Evolutionary conservation across 805 yeast genomes (phyloP).

Genomic region (Isabelozyma pseudorhagii): DNA sequence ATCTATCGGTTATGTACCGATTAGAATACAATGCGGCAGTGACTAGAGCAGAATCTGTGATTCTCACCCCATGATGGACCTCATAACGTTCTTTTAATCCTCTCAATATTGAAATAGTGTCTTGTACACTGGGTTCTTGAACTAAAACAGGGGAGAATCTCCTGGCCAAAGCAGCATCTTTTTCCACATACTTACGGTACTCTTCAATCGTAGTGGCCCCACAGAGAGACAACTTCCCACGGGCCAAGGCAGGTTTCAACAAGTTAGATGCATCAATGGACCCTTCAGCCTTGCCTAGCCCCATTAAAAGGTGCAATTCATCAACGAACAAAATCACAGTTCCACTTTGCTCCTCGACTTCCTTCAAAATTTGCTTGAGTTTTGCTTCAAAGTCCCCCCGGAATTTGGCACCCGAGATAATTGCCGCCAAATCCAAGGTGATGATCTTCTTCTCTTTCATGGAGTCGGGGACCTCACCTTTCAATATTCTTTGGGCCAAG

Average conservation of each 20-base stretch:
- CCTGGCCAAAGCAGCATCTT: constrained; percentile 93
- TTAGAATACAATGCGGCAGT: constrained; percentile 90
- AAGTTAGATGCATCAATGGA: constrained; percentile 93
- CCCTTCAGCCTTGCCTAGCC: constrained; percentile 91
- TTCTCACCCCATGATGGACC: constrained; percentile 96
- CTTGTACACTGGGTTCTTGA: constrained; percentile 86
- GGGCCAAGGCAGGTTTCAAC: constrained; percentile 88
- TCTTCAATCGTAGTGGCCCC: constrained; percentile 97
- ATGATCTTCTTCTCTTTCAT: constrained; percentile 83
- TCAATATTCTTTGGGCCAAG: constrained; percentile 85
- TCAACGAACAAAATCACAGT: constrained; percentile 80
- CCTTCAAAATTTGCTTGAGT: constrained; percentile 74
- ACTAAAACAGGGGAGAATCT: constrained; percentile 87
- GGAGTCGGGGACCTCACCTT: constrained; percentile 92
- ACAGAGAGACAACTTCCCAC: constrained; percentile 88
- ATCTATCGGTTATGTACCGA: constrained; percentile 87
- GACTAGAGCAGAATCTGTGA: constrained; percentile 87
- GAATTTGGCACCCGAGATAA: constrained; percentile 92
- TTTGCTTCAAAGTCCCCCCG: constrained; percentile 96
- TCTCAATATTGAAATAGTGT: constrained; percentile 85
- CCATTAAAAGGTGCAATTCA: constrained; percentile 85
- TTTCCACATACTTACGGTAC: constrained; percentile 87
- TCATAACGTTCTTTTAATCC: constrained; percentile 94
- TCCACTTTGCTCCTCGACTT: constrained; percentile 76
- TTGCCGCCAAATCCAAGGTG: constrained; percentile 81